Percentiles rank a stretch among this genome's conserved stretches.
phyloP scores from a whole-genome alignment of 805 yeast species.

The Wickerhamomyces rabaulensis region DNA sequence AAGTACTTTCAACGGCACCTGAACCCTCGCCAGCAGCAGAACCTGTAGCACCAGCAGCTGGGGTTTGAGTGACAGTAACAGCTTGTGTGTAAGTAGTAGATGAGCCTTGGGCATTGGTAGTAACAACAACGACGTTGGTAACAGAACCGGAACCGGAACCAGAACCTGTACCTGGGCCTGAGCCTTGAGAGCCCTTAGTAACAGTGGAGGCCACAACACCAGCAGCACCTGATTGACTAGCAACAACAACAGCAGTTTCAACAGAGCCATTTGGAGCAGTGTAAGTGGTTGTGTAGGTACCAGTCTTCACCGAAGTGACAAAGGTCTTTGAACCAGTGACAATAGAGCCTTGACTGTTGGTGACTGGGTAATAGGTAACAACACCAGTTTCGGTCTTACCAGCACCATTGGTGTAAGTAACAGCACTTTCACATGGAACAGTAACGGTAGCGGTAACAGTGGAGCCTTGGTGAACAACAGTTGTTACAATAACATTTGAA shows the following conservation, averaged over 20 bases:
- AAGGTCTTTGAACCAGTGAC: neutral
- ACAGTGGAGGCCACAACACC: neutral
- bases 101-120: neutral
- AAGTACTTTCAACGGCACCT: neutral
- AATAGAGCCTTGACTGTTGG: neutral
- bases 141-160: neutral
- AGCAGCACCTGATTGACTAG: slow-evolving; percentile 1
- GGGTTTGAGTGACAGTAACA: neutral
- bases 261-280: neutral
- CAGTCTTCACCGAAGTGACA: neutral
- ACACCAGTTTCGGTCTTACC: slow-evolving; percentile 2
- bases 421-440: slow-evolving; percentile 2
- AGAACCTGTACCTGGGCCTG: neutral
- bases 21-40: neutral
- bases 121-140: neutral
- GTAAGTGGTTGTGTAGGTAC: neutral
- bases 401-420: neutral
- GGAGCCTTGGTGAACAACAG: neutral
- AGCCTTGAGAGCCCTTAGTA: neutral
- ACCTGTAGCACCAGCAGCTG: neutral
- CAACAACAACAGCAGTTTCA: neutral
- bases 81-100: neutral
- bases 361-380: slow-evolving; percentile 2
- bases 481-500: slow-evolving; percentile 1
- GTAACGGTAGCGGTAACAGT: slow-evolving; percentile 1